These are phyloP conservation scores for Phaeosphaeria sp. DNA, from an alignment of 2,329 filamentous ascomycete genomes.

Conservation along the genomic window DNA sequence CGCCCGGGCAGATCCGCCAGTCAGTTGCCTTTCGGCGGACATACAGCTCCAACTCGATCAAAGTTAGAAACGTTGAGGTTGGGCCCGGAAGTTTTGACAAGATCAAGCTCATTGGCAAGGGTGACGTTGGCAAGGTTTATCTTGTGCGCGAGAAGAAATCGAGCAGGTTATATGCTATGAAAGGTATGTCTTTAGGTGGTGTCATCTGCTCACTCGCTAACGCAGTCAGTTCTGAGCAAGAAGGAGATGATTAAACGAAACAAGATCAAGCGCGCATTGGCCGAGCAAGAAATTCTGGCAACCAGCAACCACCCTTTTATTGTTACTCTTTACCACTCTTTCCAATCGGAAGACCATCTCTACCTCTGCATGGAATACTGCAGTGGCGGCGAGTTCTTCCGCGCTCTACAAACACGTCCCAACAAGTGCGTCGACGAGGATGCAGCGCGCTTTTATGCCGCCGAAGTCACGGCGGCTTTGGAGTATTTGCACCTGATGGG, in stretches of 20 bases:
- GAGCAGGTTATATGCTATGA: constrained; percentile 94
- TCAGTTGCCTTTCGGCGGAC: constrained; percentile 85
- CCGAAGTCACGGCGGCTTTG: constrained; percentile 93
- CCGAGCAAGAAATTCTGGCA: constrained; percentile 96
- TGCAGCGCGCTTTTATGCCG: constrained; percentile 95
- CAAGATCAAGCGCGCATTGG: constrained; percentile 98
- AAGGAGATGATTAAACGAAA: constrained; percentile 99
- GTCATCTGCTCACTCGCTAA: constrained; percentile 30
- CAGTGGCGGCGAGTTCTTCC: constrained; percentile 97
- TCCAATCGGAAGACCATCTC: constrained; percentile 97
- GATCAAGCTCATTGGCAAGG: constrained; percentile 99
- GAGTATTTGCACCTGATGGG: constrained; percentile 99
- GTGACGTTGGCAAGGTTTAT: constrained; percentile 98
- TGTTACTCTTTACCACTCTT: constrained; percentile 97
- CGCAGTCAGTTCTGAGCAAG: constrained; percentile 83
- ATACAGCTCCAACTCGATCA: constrained; percentile 99
- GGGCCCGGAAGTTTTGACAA: constrained; percentile 97
- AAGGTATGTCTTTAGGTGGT: constrained; percentile 67
- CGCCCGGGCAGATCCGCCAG: constrained; percentile 69
- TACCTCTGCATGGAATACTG: constrained; percentile 99
- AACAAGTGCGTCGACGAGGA: constrained; percentile 98
- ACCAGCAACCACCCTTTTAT: constrained; percentile 99
- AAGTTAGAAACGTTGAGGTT: constrained; percentile 95
- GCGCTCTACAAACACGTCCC: constrained; percentile 92
- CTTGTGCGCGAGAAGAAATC: constrained; percentile 98